Base-by-base conservation (phyloP, 129 eudicot genomes). In the Saposhnikovia divaricata region DNA sequence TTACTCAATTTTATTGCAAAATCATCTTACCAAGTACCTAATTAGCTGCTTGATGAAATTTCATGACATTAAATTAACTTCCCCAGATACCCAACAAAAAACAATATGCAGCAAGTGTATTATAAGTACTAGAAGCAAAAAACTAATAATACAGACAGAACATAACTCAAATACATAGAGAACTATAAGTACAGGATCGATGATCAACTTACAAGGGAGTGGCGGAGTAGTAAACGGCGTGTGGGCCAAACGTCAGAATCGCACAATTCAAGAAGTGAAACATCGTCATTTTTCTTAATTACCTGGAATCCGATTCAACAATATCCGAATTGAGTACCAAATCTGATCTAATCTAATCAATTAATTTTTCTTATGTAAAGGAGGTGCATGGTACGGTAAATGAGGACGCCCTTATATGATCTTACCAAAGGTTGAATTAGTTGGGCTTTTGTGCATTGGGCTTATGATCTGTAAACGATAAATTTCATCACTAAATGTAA, bases 231-330 rank as follows among this genome's bases (percentile, higher is more conserved):
- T 95, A 95, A 76, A 95, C 96, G 82, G 97, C 97, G 89, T 95
- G 98, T 83, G 98, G 98, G 45, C 98, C 98, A 61, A 95, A 95
- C 9, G 98, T 95, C 57, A 95, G 81, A 75, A 95, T 95, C 25
- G 98, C 98, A 82, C 98, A 95, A 83, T 95, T 95, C 87, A 95
- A 85, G 92, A 95, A 95, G 87, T 95, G 98, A 79, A 95, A 95
- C 84, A 95, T 84, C 90, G 98, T 95, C 98, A 95, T 95, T 34
- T 44, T 87, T 50, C 65, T 72, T 23, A 5, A 45, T n/a, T 2
- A 45, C 50, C 77, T 11, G 46, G 18, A 66, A 66, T 66, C 72
- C 72, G 51, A n/a, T 43, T 25, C 51, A 42, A 18, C 13, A n/a
- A 25, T 34, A 46, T 46, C 57, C n/a, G 61, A 75, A 42, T 8